Evolutionary conservation across 2,329 filamentous ascomycete species (phyloP), one percentile per base, ranked within the genome.

Genomic region (Fusarium begoniae): DNA sequence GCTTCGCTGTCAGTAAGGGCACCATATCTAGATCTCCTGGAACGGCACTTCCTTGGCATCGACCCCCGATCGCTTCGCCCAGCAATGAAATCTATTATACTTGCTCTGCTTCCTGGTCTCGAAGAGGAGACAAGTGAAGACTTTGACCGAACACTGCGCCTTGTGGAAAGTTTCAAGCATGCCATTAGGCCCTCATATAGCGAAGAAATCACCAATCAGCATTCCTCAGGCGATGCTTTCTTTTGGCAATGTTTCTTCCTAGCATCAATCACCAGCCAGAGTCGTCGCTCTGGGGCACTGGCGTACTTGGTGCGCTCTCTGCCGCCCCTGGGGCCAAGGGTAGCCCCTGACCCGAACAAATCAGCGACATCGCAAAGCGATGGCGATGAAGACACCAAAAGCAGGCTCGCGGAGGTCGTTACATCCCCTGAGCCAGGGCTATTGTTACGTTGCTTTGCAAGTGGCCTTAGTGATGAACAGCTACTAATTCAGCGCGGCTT

Each of bases 171-270:
- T 64, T 91, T 98, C 80, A 94, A 95, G 78, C 83, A 88, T 66
- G 88, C 90, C 54, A 89, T 95, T 77, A 87, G 91, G 65, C 84
- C 90, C 35, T 76, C 83, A 14, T 83, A 83, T 32, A 87, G 87
- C 69, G 84, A 88, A 73, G 84, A 83, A 61, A 86, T 86, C 73
- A 89, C 83, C 38, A 82, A 81, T 63, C 87, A 83, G 43, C 90
- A 89, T 81, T 89, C 85, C 51, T 87, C 87, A 14, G 91, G 91
- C 15, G 94, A 95, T 74, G 93, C 94, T 73, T 98, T 96, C 82
- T 99, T 98, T 81, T 99, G 96, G 96, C 96, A 99, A 84, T 98
- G 95, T 81, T 93, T 99, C 80, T 98, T 99, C 79, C 85, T 99
- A 24, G 94, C 96, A 15, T 93, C 94, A 24, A 96, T 99, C 69